A percentile compares a stretch with the other conserved stretches of the same genome.
Conservation (phyloP, 495 filamentous ascomycete species). For the Aspergillus bertholletiae region DNA sequence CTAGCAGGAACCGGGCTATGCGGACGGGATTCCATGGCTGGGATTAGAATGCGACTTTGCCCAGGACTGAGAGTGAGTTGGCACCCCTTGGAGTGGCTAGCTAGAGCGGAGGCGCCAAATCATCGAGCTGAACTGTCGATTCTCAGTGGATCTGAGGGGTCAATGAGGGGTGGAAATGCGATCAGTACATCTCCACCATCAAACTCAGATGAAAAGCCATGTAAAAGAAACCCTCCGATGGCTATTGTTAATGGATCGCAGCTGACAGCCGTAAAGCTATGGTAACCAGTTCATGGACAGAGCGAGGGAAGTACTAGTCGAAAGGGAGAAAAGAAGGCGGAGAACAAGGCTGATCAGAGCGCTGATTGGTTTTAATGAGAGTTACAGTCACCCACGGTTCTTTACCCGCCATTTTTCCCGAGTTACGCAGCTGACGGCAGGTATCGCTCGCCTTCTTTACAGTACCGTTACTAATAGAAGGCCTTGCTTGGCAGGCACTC, state of each 20-base stretch:
- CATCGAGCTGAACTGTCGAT: constrained; percentile 5
- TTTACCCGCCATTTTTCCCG: neutral
- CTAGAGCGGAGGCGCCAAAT: constrained; percentile 7
- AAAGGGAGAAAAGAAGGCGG: neutral
- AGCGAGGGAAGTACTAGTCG: neutral
- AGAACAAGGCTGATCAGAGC: neutral
- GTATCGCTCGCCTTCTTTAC: neutral
- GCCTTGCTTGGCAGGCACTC: too few species aligned
- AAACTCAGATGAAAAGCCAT: neutral
- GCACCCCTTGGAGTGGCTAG: constrained; percentile 15
- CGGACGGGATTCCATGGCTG: constrained; percentile 31
- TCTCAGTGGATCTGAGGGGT: constrained; percentile 2
- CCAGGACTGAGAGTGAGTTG: constrained; percentile 7
- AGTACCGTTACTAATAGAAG: too few species aligned
- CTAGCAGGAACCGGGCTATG: constrained; percentile 24
- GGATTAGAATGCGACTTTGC: constrained; percentile 9
- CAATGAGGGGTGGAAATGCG: constrained; percentile 1
- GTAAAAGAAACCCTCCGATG: neutral
- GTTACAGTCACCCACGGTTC: neutral
- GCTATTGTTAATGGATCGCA: neutral
- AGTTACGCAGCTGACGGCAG: neutral
- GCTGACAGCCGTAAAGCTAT: neutral
- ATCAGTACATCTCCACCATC: neutral
- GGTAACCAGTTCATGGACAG: neutral
- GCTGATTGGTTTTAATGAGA: neutral